These are phyloP conservation scores for Aspergillus fumigatus DNA, from an alignment of 2,329 filamentous ascomycete species.

Conservation along the genomic window DNA sequence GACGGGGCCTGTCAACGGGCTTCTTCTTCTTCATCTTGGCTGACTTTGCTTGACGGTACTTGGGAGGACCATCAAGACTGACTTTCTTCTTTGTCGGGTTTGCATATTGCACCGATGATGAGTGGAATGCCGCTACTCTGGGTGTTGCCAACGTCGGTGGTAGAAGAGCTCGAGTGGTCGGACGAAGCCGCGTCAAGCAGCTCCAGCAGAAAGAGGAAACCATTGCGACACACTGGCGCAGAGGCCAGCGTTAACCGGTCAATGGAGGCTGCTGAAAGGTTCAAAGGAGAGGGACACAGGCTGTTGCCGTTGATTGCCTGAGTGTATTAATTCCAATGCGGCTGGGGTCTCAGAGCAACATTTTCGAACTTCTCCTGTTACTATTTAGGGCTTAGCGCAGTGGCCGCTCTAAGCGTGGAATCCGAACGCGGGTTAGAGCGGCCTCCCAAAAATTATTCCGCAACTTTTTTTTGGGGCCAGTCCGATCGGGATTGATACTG, in stretches of 20 bases:
- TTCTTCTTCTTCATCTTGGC: conserved; percentile 45
- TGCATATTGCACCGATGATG: conserved; percentile 36
- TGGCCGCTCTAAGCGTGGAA: conserved; percentile 15
- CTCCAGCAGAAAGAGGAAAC: conserved; percentile 56
- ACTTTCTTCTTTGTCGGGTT: conserved; percentile 49
- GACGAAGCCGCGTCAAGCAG: conserved; percentile 50
- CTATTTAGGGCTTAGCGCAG: conserved; percentile 21
- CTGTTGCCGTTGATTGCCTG: conserved; percentile 16
- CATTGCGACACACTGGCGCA: conserved; percentile 43
- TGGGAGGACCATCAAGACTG: conserved; percentile 22
- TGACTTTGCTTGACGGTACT: conserved; percentile 36
- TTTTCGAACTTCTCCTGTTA: conserved; percentile 16
- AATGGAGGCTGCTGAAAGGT: conserved; percentile 15
- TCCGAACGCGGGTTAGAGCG: conserved; percentile 21
- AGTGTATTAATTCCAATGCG: conserved; percentile 3
- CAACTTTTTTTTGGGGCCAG: conserved; percentile 29
- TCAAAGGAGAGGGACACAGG: conserved; percentile 11
- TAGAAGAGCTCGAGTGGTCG: conserved; percentile 34
- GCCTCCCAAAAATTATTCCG: conserved; percentile 24
- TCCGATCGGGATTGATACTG: conserved; percentile 2
- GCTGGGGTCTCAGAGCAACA: conserved; percentile 17
- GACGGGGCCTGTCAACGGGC: conserved; percentile 45
- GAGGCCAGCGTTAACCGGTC: conserved; percentile 26
- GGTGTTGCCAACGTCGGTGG: conserved; percentile 42
- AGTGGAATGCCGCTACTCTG: conserved; percentile 46